Evolutionary conservation across 2,329 filamentous ascomycete species (phyloP).

Genomic region (Magnaporthales sp.): DNA sequence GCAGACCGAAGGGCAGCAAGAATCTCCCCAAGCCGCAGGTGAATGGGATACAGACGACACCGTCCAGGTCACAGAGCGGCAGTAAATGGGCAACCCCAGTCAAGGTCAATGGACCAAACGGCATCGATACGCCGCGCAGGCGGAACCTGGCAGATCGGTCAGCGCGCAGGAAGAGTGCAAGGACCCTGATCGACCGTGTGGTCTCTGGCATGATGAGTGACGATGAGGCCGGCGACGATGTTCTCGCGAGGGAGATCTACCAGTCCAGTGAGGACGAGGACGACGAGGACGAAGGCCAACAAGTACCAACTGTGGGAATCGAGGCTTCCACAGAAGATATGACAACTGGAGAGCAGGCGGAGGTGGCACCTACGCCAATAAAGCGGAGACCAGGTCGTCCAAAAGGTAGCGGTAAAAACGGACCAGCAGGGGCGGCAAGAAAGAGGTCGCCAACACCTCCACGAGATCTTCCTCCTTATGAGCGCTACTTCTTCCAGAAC

Average conservation of each 20-base stretch:
- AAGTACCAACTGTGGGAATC: conserved; percentile 14
- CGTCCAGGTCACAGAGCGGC: conserved; percentile 25
- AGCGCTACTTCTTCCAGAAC: conserved; percentile 91
- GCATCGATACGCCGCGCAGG: conserved; percentile 50
- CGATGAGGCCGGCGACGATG: conserved; percentile 62
- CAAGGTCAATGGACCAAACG: conserved; percentile 23
- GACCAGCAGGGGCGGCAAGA: conserved; percentile 25
- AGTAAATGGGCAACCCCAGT: conserved; percentile 28
- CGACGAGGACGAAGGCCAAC: conserved; percentile 19
- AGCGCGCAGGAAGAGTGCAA: conserved; percentile 76
- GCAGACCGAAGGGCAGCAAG: conserved; percentile 2
- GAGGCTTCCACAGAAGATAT: conserved; percentile 21
- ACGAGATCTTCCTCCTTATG: conserved; percentile 73
- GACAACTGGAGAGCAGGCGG: conserved; percentile 10
- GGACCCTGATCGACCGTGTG: conserved; percentile 64
- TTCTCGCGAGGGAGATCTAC: conserved; percentile 61
- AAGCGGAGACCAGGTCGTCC: conserved; percentile 37
- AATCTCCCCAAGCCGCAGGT: background rate
- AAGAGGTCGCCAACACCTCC: conserved; percentile 72
- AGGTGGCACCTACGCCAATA: conserved; percentile 28
- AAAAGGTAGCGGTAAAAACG: conserved; percentile 34
- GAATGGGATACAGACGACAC: conserved; percentile 17
- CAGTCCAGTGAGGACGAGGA: conserved; percentile 45
- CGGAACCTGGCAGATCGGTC: conserved; percentile 72
- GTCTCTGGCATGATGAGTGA: conserved; percentile 56